A percentile compares a stretch with the other conserved stretches of the same genome.
These are phyloP conservation scores for Saccharomyces hybrid DNA, from an alignment of 1,139 yeast genomes.

Conservation along the genomic window DNA sequence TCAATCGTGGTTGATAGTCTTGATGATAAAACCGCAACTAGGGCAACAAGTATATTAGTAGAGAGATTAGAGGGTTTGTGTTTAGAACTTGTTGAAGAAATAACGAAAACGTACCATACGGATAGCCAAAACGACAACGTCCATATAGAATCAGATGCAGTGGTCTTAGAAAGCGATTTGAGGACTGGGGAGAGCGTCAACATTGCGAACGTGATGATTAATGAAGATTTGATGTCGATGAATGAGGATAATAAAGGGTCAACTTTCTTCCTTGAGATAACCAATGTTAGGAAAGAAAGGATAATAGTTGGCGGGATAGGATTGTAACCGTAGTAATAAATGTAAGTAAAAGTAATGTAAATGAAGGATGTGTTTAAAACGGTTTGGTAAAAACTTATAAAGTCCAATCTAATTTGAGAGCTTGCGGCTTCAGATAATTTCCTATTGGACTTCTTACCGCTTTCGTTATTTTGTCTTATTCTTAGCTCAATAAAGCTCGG, in stretches of 20 bases:
- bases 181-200: slow-evolving; percentile 81
- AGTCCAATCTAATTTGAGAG: slow-evolving; percentile 41
- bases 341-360: slow-evolving; percentile 33
- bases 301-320: slow-evolving; percentile 13
- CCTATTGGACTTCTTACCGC: slow-evolving; percentile 11
- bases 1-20: slow-evolving; percentile 63
- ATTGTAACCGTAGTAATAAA: slow-evolving; percentile 31
- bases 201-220: slow-evolving; percentile 60
- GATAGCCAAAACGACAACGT: slow-evolving; percentile 76
- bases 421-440: slow-evolving; percentile 47
- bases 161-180: slow-evolving; percentile 78
- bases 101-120: slow-evolving; percentile 46
- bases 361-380: slow-evolving; percentile 31
- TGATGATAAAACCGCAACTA: slow-evolving; percentile 85
- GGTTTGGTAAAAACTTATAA: slow-evolving; percentile 30
- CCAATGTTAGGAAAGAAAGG: slow-evolving; percentile 7
- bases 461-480: slow-evolving; percentile 49
- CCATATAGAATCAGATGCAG: slow-evolving; percentile 94
- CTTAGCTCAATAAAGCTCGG: slow-evolving; percentile 68
- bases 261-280: slow-evolving; percentile 13
- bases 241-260: slow-evolving; percentile 7
- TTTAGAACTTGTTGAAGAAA: slow-evolving; percentile 5
- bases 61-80: slow-evolving; percentile 49
- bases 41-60: slow-evolving; percentile 75
- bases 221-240: slow-evolving; percentile 47